phyloP scores from a whole-genome alignment of 2,329 filamentous ascomycete genomes.

The Plenodomus tracheiphilus region DNA sequence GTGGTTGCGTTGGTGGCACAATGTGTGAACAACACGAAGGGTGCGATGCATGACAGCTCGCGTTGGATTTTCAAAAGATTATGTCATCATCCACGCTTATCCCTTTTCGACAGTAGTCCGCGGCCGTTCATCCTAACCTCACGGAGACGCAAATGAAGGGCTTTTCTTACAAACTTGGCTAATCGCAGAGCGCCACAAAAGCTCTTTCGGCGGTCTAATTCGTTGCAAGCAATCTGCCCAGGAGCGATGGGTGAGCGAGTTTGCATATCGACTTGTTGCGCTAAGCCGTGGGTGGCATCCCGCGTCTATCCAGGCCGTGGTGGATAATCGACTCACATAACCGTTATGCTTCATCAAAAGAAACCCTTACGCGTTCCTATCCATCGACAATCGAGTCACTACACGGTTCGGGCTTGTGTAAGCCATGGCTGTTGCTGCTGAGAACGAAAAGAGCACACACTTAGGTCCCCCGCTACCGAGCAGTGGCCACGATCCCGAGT shows the following conservation, averaged over 20 bases:
- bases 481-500: conserved; percentile 14
- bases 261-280: conserved; percentile 10
- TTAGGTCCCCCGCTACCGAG: conserved; percentile 9
- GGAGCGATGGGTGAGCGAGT: not conserved
- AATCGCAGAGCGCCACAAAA: not conserved
- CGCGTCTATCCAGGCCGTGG: conserved; percentile 16
- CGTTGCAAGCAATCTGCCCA: not conserved
- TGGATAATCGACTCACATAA: conserved; percentile 14
- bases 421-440: conserved; percentile 1
- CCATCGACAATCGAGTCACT: not conserved
- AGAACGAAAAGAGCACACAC: conserved; percentile 17
- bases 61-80: not conserved
- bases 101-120: not conserved
- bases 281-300: conserved; percentile 18
- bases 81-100: not conserved
- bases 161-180: not conserved
- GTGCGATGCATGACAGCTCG: not conserved
- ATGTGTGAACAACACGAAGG: not conserved
- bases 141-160: not conserved
- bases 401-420: not conserved
- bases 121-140: not conserved
- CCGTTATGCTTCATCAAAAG: not conserved
- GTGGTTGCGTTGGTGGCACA: not conserved
- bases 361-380: not conserved
- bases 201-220: not conserved